phyloP scores from a whole-genome alignment of 2,329 filamentous ascomycete genomes.

The Orbilia ellipsospora region DNA sequence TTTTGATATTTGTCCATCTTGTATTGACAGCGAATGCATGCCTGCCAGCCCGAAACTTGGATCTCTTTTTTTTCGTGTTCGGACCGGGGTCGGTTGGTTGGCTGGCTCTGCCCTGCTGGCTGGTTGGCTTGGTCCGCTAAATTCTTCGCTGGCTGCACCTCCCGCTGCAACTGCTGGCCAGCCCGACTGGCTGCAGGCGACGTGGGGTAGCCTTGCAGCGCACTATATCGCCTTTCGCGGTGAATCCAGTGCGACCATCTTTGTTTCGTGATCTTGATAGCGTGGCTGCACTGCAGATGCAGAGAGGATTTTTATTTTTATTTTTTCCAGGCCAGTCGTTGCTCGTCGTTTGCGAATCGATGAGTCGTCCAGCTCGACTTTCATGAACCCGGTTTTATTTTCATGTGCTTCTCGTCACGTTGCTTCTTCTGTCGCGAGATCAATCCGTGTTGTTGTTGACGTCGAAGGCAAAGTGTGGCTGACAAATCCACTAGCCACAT shows the following conservation, averaged over 20 bases:
- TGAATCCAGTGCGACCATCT: constrained; percentile 2
- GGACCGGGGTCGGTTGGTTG: constrained; percentile 53
- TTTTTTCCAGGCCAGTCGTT: constrained; percentile 2
- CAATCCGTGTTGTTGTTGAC: neutral
- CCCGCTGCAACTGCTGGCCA: constrained; percentile 8
- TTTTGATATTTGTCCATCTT: constrained; percentile 18
- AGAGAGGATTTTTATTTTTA: neutral
- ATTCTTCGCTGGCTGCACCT: constrained; percentile 13
- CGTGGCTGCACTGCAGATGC: neutral
- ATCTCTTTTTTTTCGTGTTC: constrained; percentile 26
- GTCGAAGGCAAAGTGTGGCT: constrained; percentile 1
- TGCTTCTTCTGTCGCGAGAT: neutral
- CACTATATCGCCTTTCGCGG: neutral
- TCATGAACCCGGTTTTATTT: neutral
- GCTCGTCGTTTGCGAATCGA: neutral
- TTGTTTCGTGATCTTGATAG: too few relatives aligned
- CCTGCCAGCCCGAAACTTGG: constrained; percentile 3
- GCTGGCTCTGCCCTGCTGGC: constrained; percentile 16
- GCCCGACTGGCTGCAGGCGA: constrained; percentile 26
- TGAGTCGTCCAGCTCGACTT: neutral
- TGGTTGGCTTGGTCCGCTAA: neutral
- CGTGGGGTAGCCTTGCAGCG: constrained; percentile 1
- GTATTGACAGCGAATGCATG: constrained; percentile 32
- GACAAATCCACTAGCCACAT: constrained; percentile 20
- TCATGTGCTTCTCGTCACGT: neutral